Conservation (phyloP, 306 rosid species). For the Medicago arabica region DNA sequence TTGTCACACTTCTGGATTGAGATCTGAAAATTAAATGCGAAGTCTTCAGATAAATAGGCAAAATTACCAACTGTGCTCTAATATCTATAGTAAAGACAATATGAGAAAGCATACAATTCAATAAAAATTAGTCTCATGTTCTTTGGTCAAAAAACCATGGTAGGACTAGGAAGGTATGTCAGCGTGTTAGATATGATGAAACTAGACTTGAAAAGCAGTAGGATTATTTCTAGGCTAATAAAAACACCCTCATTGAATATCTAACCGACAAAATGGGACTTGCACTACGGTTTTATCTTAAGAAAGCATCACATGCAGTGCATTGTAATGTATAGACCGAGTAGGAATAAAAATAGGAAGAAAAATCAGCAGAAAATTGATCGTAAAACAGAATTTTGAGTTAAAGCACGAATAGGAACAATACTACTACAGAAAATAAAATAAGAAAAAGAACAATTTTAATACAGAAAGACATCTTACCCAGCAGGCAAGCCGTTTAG, state of each 20-base stretch:
- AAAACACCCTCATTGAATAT: background rate
- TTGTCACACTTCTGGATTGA: constrained; percentile 90
- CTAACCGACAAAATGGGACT: background rate
- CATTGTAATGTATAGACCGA: background rate
- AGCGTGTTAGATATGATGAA: background rate
- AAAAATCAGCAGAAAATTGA: constrained; percentile 8
- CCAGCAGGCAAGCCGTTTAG: constrained; percentile 97
- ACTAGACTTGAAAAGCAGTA: background rate
- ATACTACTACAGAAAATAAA: background rate
- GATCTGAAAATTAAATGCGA: constrained; percentile 59
- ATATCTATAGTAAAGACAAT: constrained; percentile 8
- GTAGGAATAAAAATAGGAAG: constrained; percentile 3
- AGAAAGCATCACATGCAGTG: background rate
- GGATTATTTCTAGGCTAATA: background rate
- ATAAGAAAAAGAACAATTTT: constrained; percentile 5
- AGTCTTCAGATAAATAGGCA: constrained; percentile 37
- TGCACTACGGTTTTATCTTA: background rate
- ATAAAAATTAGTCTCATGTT: background rate
- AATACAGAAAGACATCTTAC: constrained; percentile 48
- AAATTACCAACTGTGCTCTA: constrained; percentile 4
- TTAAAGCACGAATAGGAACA: constrained; percentile 11
- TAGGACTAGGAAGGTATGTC: background rate
- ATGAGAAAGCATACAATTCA: constrained; percentile 24
- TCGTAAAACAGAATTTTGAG: background rate
- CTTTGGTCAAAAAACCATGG: background rate